Conservation (phyloP, 768 basidiomycete genomes). For the Lactarius sp. region DNA sequence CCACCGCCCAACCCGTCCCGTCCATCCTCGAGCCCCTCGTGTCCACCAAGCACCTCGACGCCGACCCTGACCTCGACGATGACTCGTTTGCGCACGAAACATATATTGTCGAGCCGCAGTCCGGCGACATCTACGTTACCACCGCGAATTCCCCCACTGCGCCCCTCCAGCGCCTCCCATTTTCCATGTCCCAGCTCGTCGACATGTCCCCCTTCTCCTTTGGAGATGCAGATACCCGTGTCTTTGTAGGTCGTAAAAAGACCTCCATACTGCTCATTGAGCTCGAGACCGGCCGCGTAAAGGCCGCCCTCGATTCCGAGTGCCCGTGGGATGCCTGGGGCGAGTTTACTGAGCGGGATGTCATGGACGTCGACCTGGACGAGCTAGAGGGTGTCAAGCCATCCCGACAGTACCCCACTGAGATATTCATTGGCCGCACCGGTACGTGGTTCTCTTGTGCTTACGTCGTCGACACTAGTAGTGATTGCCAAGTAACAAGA, state of each 20-base stretch:
- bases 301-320: constrained; percentile 66
- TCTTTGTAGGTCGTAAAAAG: constrained; percentile 90
- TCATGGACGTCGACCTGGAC: constrained; percentile 48
- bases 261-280: constrained; percentile 74
- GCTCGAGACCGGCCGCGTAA: constrained; percentile 74
- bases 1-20: constrained; percentile 31
- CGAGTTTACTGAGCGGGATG: constrained; percentile 42
- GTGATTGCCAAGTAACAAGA: constrained; percentile 42
- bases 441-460: constrained; percentile 39
- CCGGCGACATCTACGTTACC: constrained; percentile 89
- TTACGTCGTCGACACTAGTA: constrained; percentile 10
- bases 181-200: constrained; percentile 90
- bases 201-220: constrained; percentile 85
- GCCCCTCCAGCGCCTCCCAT: constrained; percentile 80
- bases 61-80: constrained; percentile 54
- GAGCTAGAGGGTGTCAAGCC: constrained; percentile 52
- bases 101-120: constrained; percentile 93
- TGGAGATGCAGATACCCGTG: constrained; percentile 55
- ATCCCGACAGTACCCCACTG: constrained; percentile 32
- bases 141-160: constrained; percentile 47
- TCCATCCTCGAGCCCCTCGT: constrained; percentile 68
- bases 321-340: constrained; percentile 73
- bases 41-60: constrained; percentile 58
- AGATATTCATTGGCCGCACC: constrained; percentile 63
- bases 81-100: constrained; percentile 55